phyloP scores from a whole-genome alignment of 257 asterid genomes.

The Dorcoceras hygrometricum region DNA sequence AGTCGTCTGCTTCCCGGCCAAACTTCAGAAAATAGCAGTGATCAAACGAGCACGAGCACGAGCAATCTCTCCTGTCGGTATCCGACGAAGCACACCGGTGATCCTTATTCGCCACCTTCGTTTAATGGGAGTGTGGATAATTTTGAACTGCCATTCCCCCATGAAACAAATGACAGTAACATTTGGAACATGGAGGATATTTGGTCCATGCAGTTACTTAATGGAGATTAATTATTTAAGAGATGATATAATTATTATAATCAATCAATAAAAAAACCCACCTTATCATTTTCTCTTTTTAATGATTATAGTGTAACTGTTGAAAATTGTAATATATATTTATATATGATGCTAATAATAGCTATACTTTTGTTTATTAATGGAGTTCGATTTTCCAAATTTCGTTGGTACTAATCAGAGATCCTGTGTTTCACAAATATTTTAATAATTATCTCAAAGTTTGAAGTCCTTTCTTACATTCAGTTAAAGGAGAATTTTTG shows the following conservation, averaged over 20 bases:
- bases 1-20: conserved; percentile 36
- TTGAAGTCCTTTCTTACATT: neutral
- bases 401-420: no score
- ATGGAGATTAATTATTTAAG: conserved; percentile 47
- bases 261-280: conserved; percentile 12
- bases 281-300: conserved; percentile 10
- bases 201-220: conserved; percentile 80
- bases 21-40: conserved; percentile 21
- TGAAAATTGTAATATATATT: conserved; percentile 23
- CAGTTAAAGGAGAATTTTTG: neutral
- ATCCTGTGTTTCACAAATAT: no score
- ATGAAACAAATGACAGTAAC: conserved; percentile 47
- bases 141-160: conserved; percentile 45
- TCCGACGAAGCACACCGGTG: conserved; percentile 42
- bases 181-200: conserved; percentile 93
- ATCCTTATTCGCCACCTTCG: conserved; percentile 62
- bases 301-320: conserved; percentile 17
- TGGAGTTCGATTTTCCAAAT: neutral
- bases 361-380: neutral
- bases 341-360: neutral
- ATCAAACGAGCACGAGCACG: conserved; percentile 48
- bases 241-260: neutral
- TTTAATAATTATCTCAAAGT: neutral
- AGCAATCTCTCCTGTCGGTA: conserved; percentile 49
- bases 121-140: conserved; percentile 41